Percentiles rank a stretch among this genome's conserved stretches.
phyloP scores from a whole-genome alignment of 1,284 basidiomycete genomes.

The Trichosporon coremiiforme region DNA sequence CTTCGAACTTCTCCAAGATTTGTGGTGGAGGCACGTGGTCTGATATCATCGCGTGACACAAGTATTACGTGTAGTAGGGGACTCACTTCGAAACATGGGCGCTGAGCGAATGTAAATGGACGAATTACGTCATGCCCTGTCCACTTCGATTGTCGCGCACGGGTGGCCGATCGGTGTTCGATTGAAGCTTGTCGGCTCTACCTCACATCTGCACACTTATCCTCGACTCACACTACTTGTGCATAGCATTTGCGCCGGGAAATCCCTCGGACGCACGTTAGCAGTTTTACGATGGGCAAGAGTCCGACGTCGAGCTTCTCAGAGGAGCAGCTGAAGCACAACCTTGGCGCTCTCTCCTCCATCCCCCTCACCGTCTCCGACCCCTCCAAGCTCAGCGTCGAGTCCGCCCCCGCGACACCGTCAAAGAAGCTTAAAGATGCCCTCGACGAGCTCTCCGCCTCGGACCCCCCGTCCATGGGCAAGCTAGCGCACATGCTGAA shows the following conservation, averaged over 20 bases:
- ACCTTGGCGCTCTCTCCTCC: constrained; percentile 50
- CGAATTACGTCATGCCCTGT: constrained; percentile 12
- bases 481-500: constrained; percentile 43
- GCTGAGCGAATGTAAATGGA: background rate
- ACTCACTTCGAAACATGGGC: background rate
- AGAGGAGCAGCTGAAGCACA: constrained; percentile 47
- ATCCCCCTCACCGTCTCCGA: constrained; percentile 44
- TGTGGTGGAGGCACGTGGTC: constrained; percentile 19
- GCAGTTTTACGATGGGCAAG: background rate
- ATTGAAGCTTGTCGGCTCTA: background rate
- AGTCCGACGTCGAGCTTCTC: constrained; percentile 44
- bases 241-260: constrained; percentile 11
- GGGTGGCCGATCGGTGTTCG: background rate
- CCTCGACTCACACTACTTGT: background rate
- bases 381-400: constrained; percentile 22
- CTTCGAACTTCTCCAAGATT: constrained; percentile 13
- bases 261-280: constrained; percentile 6
- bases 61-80: background rate
- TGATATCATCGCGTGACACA: background rate
- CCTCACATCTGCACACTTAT: background rate
- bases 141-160: background rate
- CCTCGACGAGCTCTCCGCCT: constrained; percentile 42
- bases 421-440: constrained; percentile 37
- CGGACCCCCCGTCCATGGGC: constrained; percentile 35
- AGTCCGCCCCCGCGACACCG: constrained; percentile 15